Percentiles rank a stretch among this genome's conserved stretches.
These are phyloP conservation scores for Batkoa obscura DNA, from an alignment of 371 early-diverging fungal genomes.

Conservation along the genomic window DNA sequence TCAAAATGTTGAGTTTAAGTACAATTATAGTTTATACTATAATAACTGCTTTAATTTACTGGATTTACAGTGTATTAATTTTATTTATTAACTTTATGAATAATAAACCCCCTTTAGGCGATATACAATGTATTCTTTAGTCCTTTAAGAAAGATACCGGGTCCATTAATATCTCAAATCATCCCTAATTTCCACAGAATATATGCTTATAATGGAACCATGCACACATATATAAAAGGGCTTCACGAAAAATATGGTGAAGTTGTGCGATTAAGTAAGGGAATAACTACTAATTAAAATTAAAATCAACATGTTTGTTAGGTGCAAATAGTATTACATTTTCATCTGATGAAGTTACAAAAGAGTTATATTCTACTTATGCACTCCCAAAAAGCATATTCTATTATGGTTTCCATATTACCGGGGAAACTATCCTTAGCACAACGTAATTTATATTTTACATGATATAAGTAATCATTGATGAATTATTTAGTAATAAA, in stretches of 20 bases:
- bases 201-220: not conserved
- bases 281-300: not conserved
- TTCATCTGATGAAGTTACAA: not conserved
- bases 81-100: too few species aligned
- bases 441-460: not conserved
- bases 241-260: not conserved
- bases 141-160: not conserved
- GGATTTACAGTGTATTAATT: too few species aligned
- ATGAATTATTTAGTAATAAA: not conserved
- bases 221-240: not conserved
- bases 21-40: too few species aligned
- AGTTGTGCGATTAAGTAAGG: not conserved
- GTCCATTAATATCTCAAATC: not conserved
- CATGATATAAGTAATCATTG: not conserved
- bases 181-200: not conserved
- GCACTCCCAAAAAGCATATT: not conserved
- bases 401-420: not conserved
- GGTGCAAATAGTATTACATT: not conserved
- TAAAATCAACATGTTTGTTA: not conserved
- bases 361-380: not conserved
- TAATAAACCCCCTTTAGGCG: too few species aligned
- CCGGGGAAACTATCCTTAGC: not conserved
- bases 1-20: too few species aligned
- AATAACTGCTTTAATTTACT: too few species aligned
- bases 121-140: not conserved